Evolutionary conservation across 192 early-diverging fungal species (phyloP).

Genomic region (Borealophlyctis nickersoniae): DNA sequence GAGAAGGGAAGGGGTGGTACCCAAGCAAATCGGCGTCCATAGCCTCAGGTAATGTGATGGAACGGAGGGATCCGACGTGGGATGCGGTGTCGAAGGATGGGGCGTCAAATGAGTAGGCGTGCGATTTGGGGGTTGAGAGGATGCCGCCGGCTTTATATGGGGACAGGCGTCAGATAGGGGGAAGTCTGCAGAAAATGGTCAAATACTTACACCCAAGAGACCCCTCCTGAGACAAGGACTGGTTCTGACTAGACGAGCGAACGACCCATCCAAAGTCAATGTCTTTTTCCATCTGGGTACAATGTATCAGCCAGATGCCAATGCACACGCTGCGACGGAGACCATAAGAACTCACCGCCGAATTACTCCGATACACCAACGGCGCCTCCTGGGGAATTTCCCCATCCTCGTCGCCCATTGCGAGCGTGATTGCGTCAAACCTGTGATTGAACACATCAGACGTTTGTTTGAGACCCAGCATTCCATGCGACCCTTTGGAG

Average conservation of each 20-base stretch:
- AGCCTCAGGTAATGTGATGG: conserved; percentile 13
- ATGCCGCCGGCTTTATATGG: too few relatives aligned
- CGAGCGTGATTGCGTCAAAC: conserved; percentile 22
- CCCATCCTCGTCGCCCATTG: conserved; percentile 1
- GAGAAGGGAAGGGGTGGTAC: not conserved
- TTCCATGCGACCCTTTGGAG: too few relatives aligned
- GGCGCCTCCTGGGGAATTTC: conserved; percentile 10
- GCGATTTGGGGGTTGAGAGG: not conserved
- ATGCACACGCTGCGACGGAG: not conserved
- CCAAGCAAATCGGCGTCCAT: not conserved
- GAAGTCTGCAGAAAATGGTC: not conserved
- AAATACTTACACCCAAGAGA: conserved; percentile 10
- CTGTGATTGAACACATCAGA: conserved; percentile 6
- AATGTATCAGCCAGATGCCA: not conserved
- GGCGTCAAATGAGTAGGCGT: conserved; percentile 4
- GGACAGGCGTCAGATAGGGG: not conserved
- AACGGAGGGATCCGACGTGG: conserved; percentile 19
- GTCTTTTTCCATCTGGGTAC: conserved; percentile 1
- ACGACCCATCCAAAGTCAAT: conserved; percentile 14
- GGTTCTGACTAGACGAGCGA: not conserved
- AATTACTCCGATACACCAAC: not conserved
- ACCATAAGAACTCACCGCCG: too few relatives aligned
- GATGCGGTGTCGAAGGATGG: conserved; percentile 1
- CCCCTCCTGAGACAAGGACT: not conserved
- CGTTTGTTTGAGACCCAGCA: too few relatives aligned